Evolutionary conservation across 2,329 filamentous ascomycete species (phyloP), one percentile per base, ranked within the genome.

Genomic region (Aureobasidium pullulans): DNA sequence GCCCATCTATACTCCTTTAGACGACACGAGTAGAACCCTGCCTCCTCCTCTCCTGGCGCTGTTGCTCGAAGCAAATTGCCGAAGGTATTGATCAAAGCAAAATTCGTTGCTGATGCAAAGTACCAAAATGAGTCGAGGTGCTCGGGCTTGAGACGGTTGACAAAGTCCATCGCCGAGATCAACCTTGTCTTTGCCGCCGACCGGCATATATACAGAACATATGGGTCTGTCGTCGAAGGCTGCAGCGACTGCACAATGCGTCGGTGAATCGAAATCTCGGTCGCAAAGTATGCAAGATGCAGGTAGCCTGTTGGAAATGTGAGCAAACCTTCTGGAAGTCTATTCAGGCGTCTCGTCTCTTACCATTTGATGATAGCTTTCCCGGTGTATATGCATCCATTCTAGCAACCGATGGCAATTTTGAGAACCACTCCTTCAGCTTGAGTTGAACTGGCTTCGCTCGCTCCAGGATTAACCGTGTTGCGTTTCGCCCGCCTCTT

Each of bases 151-250:
- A 97, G 82, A 0, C 93, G 87, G 74, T 96, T 96, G 67, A 96
- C 91, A 73, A 96, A 96, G 71, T 97, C 93, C 89, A 97, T 96
- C 64, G 92, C 91, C 23, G 89, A 95, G 69, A 96, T 96, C 36
- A 97, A 81, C 6, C 93, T 87, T 0, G 93, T 95, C 72, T 96
- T 96, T 57, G 93, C 93, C 4, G 93, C 93, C 60, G 87, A 92
- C 57, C 93, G 90, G 73, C 92, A 96, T 66, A 96, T 96, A 73
- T 95, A 90, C 59, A 91, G 83, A 52, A 96, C 84, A 67, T 96
- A 96, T 0, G 87, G 82, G 69, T 96, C 90, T 0, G 60, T 57
- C 19, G 76, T 78, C 4, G 78, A 73, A 0, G 75, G 69, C 42
- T 80, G 79, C 43, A 96, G 80, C 1, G 90, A 92, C 54, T 91